Conservation (phyloP, 2,329 filamentous ascomycete species). For the Botrytis cinerea region DNA sequence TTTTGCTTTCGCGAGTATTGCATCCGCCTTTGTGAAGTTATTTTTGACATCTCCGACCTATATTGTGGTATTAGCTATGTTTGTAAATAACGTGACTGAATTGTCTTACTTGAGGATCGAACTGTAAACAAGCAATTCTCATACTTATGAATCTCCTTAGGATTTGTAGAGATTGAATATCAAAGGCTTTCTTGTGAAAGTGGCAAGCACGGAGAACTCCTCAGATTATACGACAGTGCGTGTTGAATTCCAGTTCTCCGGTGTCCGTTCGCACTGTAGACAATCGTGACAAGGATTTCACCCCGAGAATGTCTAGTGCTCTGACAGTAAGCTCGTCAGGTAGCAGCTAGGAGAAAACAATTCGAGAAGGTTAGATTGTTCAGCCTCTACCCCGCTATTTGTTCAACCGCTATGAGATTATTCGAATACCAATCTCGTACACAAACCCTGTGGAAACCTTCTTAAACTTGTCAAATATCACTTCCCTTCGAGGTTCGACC, state of each 20-base stretch:
- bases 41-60: slow-evolving; percentile 68
- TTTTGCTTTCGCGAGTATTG: slow-evolving; percentile 56
- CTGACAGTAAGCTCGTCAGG: background rate
- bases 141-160: slow-evolving; percentile 45
- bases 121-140: slow-evolving; percentile 72
- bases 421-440: too few relatives aligned
- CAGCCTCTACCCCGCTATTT: too few relatives aligned
- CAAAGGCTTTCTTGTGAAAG: background rate
- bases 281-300: background rate
- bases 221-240: background rate
- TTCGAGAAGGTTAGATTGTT: background rate
- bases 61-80: background rate
- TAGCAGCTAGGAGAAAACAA: background rate
- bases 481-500: too few relatives aligned
- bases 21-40: slow-evolving; percentile 69
- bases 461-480: too few relatives aligned
- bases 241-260: background rate
- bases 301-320: background rate
- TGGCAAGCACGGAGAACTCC: background rate
- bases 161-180: background rate
- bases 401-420: too few relatives aligned
- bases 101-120: slow-evolving; percentile 58
- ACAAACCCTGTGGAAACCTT: too few relatives aligned
- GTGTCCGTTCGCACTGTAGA: background rate
- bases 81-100: background rate